Percentiles rank a stretch among this genome's conserved stretches.
phyloP scores from a whole-genome alignment of 164 flowering plant genomes.

The Liriodendron chinense region DNA sequence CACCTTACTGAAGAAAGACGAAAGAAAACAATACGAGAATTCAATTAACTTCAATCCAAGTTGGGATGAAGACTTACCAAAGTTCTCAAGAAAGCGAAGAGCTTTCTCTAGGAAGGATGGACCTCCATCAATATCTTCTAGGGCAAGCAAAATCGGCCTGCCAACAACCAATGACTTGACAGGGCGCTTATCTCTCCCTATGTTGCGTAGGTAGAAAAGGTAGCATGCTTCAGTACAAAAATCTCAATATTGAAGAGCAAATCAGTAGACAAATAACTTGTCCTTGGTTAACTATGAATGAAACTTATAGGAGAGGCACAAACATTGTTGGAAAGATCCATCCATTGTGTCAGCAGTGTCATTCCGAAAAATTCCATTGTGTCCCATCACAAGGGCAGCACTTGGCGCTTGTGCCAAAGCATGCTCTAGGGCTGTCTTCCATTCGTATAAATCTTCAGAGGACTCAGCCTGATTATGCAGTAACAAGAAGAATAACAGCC shows the following conservation, averaged over 20 bases:
- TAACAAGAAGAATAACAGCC: neutral
- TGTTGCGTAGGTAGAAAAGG: constrained; percentile 1
- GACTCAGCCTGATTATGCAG: constrained; percentile 70
- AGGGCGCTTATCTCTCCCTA: constrained; percentile 94
- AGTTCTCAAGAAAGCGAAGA: constrained; percentile 84
- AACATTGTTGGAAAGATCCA: constrained; percentile 88
- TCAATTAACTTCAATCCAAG: neutral
- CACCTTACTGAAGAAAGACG: neutral
- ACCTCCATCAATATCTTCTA: constrained; percentile 98
- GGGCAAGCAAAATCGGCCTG: constrained; percentile 95
- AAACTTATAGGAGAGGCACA: constrained; percentile 21
- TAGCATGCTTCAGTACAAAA: neutral
- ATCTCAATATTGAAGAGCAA: neutral
- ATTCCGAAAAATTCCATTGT: constrained; percentile 90
- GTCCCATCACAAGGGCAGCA: constrained; percentile 97
- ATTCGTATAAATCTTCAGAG: constrained; percentile 88
- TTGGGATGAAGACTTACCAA: constrained; percentile 47
- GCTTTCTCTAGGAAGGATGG: constrained; percentile 99
- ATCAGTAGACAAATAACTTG: neutral
- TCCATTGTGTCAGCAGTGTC: constrained; percentile 74
- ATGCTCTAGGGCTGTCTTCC: constrained; percentile 95
- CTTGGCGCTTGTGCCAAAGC: constrained; percentile 98
- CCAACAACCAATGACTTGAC: constrained; percentile 97
- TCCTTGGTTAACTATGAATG: neutral
- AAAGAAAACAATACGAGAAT: neutral